These are phyloP conservation scores for Penicillium psychrosexuale DNA, from an alignment of 2,329 filamentous ascomycete species.

Conservation along the genomic window DNA sequence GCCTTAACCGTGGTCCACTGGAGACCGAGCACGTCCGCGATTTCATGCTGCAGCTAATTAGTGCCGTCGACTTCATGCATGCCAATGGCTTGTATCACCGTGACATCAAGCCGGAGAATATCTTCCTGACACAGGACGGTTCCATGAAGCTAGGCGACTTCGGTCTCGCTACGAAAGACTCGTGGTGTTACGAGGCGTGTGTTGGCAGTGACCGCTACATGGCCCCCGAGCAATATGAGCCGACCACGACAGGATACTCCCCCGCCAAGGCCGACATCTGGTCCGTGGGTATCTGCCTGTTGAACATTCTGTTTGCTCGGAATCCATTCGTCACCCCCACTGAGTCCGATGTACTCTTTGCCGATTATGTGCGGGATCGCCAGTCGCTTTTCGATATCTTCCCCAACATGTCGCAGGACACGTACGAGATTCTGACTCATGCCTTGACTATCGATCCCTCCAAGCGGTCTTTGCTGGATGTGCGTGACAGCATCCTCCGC, in stretches of 20 bases:
- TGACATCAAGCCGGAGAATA: conserved; percentile 99
- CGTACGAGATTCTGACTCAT: conserved; percentile 86
- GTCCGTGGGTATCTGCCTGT: conserved; percentile 92
- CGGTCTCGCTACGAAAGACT: conserved; percentile 82
- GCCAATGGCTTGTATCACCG: conserved; percentile 88
- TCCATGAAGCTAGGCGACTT: conserved; percentile 97
- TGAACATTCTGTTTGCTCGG: conserved; percentile 94
- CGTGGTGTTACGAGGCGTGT: conserved; percentile 87
- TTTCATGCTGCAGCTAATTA: conserved; percentile 93
- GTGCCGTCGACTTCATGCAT: conserved; percentile 87
- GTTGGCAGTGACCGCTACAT: conserved; percentile 99
- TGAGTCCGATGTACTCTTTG: conserved; percentile 84
- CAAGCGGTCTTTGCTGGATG: conserved; percentile 76
- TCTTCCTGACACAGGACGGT: conserved; percentile 83
- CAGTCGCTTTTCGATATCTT: conserved; percentile 98
- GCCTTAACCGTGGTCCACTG: conserved; percentile 77
- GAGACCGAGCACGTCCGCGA: conserved; percentile 95
- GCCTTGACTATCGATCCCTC: conserved; percentile 87
- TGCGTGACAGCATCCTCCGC: conserved; percentile 73
- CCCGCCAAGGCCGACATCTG: conserved; percentile 92
- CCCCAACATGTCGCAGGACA: conserved; percentile 97
- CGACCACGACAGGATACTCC: conserved; percentile 80
- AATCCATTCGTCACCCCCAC: conserved; percentile 93
- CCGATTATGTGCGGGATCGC: conserved; percentile 89
- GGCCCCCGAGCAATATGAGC: conserved; percentile 97